These are phyloP conservation scores for Diddensiella caesifluorescens DNA, from an alignment of 805 yeast species.

Conservation along the genomic window DNA sequence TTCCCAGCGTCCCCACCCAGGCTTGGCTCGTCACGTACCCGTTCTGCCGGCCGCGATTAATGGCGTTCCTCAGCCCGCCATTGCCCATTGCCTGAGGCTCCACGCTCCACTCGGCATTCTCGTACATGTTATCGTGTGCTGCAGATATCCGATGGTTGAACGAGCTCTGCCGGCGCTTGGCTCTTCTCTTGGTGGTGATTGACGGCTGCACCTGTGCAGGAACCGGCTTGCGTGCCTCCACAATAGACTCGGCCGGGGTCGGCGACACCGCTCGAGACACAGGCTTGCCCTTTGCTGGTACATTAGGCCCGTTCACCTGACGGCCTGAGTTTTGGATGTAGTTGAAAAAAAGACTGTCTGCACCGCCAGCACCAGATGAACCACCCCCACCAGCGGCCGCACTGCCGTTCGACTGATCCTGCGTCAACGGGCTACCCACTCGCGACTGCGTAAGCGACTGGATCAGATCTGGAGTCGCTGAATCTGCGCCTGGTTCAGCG, in stretches of 20 bases:
- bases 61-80: conserved; percentile 83
- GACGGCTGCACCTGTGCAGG: conserved; percentile 8
- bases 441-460: conserved; percentile 6
- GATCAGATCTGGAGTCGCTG: conserved; percentile 10
- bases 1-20: conserved; percentile 92
- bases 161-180: conserved; percentile 4
- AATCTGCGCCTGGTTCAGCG: background rate
- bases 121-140: conserved; percentile 3
- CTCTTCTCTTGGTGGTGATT: background rate
- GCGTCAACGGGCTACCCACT: background rate
- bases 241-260: conserved; percentile 20
- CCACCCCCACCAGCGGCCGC: background rate
- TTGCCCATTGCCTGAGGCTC: conserved; percentile 71
- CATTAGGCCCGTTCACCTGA: background rate
- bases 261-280: conserved; percentile 11
- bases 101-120: conserved; percentile 65
- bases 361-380: conserved; percentile 1
- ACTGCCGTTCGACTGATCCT: background rate
- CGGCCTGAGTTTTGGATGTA: conserved; percentile 7
- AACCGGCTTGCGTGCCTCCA: conserved; percentile 20
- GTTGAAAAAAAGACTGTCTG: background rate
- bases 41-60: conserved; percentile 48
- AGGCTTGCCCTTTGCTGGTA: conserved; percentile 10
- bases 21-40: conserved; percentile 34
- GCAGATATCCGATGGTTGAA: background rate